phyloP scores from a whole-genome alignment of 1,284 basidiomycete species.

The Singerocomus inundabilis region DNA sequence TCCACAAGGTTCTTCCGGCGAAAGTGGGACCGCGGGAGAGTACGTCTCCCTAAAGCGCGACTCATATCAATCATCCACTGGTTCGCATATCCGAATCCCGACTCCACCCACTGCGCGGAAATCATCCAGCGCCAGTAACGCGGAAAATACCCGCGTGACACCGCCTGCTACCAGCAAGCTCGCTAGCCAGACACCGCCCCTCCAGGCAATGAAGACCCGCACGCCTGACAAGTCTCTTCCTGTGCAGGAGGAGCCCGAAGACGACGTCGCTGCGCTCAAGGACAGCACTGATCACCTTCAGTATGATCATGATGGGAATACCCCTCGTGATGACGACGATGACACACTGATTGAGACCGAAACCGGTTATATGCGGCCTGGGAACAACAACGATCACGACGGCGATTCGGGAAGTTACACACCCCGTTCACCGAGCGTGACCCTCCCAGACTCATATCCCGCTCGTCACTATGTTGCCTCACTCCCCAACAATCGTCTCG shows the following conservation, averaged over 20 bases:
- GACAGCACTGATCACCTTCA: conserved; percentile 23
- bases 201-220: conserved; percentile 52
- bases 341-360: conserved; percentile 47
- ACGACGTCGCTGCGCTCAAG: conserved; percentile 46
- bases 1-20: conserved; percentile 50
- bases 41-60: conserved; percentile 55
- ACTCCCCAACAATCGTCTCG: conserved; percentile 23
- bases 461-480: conserved; percentile 25
- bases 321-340: conserved; percentile 48
- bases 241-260: conserved; percentile 74
- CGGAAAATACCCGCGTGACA: conserved; percentile 42
- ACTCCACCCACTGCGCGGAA: conserved; percentile 37
- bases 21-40: conserved; percentile 43
- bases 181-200: conserved; percentile 55
- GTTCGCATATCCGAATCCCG: conserved; percentile 27
- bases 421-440: conserved; percentile 65
- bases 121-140: conserved; percentile 31
- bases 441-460: conserved; percentile 47
- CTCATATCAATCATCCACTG: conserved; percentile 35
- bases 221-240: conserved; percentile 74
- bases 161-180: conserved; percentile 43
- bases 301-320: conserved; percentile 31
- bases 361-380: conserved; percentile 33
- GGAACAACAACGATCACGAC: conserved; percentile 33
- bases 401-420: conserved; percentile 50